Conservation (phyloP, 139 green algal genomes). For the Coelastrella sp. region DNA sequence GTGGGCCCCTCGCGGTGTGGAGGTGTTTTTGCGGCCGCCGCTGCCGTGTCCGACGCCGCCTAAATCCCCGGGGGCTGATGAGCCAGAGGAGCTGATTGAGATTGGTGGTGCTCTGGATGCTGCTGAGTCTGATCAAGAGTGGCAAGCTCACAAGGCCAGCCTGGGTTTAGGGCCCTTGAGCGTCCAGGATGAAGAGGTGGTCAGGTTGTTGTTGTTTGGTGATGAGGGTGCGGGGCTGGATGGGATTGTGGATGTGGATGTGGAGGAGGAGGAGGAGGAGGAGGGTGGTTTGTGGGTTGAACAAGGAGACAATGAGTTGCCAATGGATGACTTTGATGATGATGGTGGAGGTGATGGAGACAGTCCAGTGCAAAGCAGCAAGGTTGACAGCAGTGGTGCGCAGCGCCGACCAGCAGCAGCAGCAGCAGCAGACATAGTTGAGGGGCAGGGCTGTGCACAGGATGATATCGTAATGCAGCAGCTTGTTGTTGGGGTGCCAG, state of each 20-base stretch:
- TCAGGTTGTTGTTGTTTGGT: slow-evolving; percentile 2
- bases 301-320: background rate
- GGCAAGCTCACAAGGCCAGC: slow-evolving; percentile 2
- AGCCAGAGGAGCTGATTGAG: slow-evolving; percentile 38
- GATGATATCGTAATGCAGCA: background rate
- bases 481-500: background rate
- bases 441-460: background rate
- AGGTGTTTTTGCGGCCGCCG: slow-evolving; percentile 88
- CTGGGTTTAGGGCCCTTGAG: slow-evolving; percentile 32
- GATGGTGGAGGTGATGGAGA: background rate
- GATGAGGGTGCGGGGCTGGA: background rate
- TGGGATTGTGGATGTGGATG: slow-evolving; percentile 22
- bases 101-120: slow-evolving; percentile 14
- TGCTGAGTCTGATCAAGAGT: slow-evolving; percentile 40
- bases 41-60: slow-evolving; percentile 65
- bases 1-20: slow-evolving; percentile 84
- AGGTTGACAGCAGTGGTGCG: background rate
- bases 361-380: background rate
- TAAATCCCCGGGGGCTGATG: slow-evolving; percentile 30
- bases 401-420: background rate
- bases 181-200: slow-evolving; percentile 28
- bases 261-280: slow-evolving; percentile 30
- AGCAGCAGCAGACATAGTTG: slow-evolving; percentile 2
- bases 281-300: background rate
- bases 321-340: background rate